Conservation (phyloP, 2,329 filamentous ascomycete genomes). For the Mycogone perniciosa region DNA sequence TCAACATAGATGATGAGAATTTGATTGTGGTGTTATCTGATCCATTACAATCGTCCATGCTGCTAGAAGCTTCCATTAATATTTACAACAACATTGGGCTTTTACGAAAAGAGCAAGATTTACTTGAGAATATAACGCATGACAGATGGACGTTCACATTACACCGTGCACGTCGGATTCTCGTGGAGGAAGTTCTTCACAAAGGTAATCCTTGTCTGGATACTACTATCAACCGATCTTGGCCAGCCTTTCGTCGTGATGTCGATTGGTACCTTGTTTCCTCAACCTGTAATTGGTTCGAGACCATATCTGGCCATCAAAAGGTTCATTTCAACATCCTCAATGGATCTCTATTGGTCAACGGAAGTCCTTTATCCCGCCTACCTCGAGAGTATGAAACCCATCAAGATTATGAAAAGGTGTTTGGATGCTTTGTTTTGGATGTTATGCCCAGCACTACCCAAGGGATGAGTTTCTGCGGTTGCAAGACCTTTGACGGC, state of each 20-base stretch:
- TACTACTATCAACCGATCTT: constrained; percentile 14
- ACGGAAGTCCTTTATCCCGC: constrained; percentile 41
- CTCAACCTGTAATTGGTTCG: constrained; percentile 14
- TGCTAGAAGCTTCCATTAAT: constrained; percentile 14
- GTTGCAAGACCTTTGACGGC: constrained; percentile 17
- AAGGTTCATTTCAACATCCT: constrained; percentile 42
- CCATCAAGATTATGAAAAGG: constrained; percentile 31
- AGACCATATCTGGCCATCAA: constrained; percentile 12
- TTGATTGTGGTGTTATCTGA: constrained; percentile 2
- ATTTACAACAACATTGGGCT: constrained; percentile 10
- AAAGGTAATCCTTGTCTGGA: constrained; percentile 7
- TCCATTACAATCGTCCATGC: constrained; percentile 10
- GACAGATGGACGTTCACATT: constrained; percentile 13
- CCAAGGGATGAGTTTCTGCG: constrained; percentile 17
- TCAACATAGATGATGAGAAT: constrained; percentile 7
- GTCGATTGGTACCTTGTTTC: constrained; percentile 2
- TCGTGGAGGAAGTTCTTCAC: background rate
- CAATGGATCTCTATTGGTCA: constrained; percentile 43
- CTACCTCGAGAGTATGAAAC: constrained; percentile 38
- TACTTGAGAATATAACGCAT: constrained; percentile 4
- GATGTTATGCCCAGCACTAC: constrained; percentile 37
- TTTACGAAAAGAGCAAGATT: background rate
- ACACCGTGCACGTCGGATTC: background rate
- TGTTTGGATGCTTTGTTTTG: constrained; percentile 37
- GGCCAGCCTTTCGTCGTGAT: constrained; percentile 10